Evolutionary conservation across 2,329 filamentous ascomycete genomes (phyloP).

Genomic region (Curvularia spicifera): DNA sequence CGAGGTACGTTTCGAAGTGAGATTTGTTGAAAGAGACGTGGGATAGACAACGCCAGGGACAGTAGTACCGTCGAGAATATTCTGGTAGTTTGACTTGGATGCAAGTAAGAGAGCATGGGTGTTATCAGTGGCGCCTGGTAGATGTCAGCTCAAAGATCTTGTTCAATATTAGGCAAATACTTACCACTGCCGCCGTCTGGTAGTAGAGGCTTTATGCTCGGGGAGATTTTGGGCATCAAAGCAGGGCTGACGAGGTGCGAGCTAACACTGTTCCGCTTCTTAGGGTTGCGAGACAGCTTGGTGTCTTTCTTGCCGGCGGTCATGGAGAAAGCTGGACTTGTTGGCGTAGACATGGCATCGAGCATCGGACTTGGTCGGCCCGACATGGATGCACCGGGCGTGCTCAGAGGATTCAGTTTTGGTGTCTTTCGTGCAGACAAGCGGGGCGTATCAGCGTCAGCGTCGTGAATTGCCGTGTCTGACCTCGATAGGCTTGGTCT

Average conservation of each 20-base stretch:
- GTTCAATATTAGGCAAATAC: conserved; percentile 29
- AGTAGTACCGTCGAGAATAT: conserved; percentile 90
- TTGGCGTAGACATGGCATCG: conserved; percentile 61
- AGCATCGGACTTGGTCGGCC: conserved; percentile 58
- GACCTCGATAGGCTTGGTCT: conserved; percentile 58
- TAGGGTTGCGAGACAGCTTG: conserved; percentile 39
- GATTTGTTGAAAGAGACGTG: conserved; percentile 85
- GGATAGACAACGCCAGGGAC: conserved; percentile 91
- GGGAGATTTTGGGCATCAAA: conserved; percentile 85
- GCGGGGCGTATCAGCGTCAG: conserved; percentile 62
- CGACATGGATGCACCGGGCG: conserved; percentile 46
- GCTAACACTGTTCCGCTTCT: conserved; percentile 63
- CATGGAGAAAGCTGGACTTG: conserved; percentile 44
- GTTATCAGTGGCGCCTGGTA: conserved; percentile 59
- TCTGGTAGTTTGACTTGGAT: conserved; percentile 97
- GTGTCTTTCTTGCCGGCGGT: conserved; percentile 40
- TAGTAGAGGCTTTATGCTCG: conserved; percentile 89
- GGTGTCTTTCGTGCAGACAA: conserved; percentile 72
- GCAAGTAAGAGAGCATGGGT: conserved; percentile 78
- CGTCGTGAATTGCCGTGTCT: conserved; percentile 58
- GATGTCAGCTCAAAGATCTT: conserved; percentile 19
- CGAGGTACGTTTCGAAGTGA: conserved; percentile 94
- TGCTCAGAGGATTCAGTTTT: conserved; percentile 65
- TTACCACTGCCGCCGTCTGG: conserved; percentile 66
- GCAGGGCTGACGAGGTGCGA: conserved; percentile 81